Percentiles rank a stretch among this genome's conserved stretches.
Evolutionary conservation across 129 eudicot genomes (phyloP).

Genomic region (Heracleum sosnowskyi): DNA sequence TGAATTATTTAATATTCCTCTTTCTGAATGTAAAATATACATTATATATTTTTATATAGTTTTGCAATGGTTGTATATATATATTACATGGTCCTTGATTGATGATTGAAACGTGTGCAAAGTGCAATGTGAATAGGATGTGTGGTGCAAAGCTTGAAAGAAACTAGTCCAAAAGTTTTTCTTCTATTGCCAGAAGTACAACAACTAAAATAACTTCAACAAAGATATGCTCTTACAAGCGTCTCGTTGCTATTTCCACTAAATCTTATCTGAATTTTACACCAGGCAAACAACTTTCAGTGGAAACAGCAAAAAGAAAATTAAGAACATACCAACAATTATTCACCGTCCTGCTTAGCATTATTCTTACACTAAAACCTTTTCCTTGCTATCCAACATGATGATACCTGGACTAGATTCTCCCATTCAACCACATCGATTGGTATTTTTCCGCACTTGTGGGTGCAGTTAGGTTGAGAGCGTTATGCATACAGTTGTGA

Average conservation of each 20-base stretch:
- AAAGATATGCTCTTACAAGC: conserved; percentile 3
- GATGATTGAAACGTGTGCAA: background rate
- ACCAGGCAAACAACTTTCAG: conserved; percentile 70
- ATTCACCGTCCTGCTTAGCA: background rate
- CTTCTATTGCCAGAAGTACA: conserved; percentile 14
- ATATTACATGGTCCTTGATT: too few relatives aligned
- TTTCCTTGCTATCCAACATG: background rate
- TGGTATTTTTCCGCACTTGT: conserved; percentile 32
- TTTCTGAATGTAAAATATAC: too few relatives aligned
- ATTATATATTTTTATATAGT: too few relatives aligned
- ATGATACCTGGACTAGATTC: background rate
- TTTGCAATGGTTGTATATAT: background rate
- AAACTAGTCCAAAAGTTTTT: background rate
- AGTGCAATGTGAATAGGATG: background rate
- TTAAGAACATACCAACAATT: conserved; percentile 36
- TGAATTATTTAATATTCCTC: too few relatives aligned
- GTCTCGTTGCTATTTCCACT: conserved; percentile 10
- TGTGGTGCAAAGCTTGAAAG: background rate
- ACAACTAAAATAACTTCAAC: conserved; percentile 7
- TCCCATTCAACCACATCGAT: conserved; percentile 35
- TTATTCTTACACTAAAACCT: background rate
- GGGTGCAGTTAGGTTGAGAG: conserved; percentile 43
- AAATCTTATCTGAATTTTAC: conserved; percentile 25
- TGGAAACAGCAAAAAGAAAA: conserved; percentile 99
- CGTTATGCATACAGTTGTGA: conserved; percentile 65